Base-by-base conservation (phyloP, 2,329 filamentous ascomycete species). In the Ophiocordyceps unilateralis region DNA sequence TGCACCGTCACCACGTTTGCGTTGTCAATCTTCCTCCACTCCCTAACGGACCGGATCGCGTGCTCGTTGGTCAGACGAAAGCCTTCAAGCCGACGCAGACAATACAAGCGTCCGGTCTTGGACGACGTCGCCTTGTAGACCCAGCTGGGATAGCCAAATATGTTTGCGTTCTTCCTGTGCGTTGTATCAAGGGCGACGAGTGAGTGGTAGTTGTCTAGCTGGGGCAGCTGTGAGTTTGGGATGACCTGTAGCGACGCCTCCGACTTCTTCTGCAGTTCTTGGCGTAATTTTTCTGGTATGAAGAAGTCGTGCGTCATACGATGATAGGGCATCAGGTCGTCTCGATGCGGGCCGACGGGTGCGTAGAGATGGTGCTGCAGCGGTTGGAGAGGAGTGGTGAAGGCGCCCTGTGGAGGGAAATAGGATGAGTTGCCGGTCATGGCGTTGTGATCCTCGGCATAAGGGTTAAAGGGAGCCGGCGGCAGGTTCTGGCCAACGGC, bases 361-460 rank as follows among this genome's bases (percentile, higher is more conserved):
- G 86, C 84, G 59, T 98, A 98, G 12, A 94, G 72, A 59, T 98
- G 91, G 58, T 95, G 93, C 66, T 89, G 83, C 6, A 87, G 73
- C 20, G 82, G 82, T 49, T 82, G 79, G 19, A 69, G 58, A 15
- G 69, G 66, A 11, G 68, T 58, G 11, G 65, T 58, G 53, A 70
- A 80, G 11, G 65, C 62, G 41, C 61, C 61, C 38, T 72, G 71
- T n/a, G 68, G 58, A 41, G 73, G 72, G 55, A 82, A 93, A 58
- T 80, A 93, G 2, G 76, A 68, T 15, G 76, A 67, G 5, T 72
- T 72, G 45, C 70, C 66, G 23, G 70, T 65, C 40, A 88, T 63
- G 19, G 67, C 65, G 19, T 66, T 66, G 41, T 76, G 72, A 46
- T 91, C 83, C 51, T 86, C 80, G 2, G 79, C 76, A 59, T 93